Percentiles rank a stretch among this genome's conserved stretches.
Conservation (phyloP, 2,329 filamentous ascomycete species). For the Didymella arachidicola region DNA sequence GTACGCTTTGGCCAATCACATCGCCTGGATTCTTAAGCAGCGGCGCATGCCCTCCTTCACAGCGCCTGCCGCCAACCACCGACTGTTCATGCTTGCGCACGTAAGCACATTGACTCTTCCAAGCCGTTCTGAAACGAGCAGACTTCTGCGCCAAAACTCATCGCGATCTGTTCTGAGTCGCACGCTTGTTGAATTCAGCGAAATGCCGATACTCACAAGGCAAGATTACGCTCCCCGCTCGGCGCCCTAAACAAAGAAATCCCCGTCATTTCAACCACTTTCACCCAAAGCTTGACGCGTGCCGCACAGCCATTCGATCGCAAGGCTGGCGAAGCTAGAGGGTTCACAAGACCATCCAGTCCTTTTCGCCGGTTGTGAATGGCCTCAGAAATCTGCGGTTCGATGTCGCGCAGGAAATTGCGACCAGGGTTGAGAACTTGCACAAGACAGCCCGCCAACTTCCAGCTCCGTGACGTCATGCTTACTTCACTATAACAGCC, state of each 20-base stretch:
- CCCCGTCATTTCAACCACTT: not conserved
- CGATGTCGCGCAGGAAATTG: not conserved
- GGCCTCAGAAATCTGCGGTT: conserved; percentile 2
- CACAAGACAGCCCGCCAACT: conserved; percentile 2
- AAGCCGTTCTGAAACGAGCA: not conserved
- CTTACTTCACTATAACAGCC: conserved; percentile 10
- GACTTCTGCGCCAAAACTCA: not conserved
- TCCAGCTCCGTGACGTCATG: conserved; percentile 20
- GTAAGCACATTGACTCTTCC: not conserved
- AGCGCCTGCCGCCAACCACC: not conserved
- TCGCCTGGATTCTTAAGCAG: conserved; percentile 2
- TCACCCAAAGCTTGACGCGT: conserved; percentile 7
- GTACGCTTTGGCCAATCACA: conserved; percentile 6
- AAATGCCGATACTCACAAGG: not conserved
- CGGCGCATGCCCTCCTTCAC: not conserved
- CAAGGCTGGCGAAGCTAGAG: not conserved
- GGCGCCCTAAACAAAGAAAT: not conserved
- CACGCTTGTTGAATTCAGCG: not conserved
- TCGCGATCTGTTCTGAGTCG: not conserved
- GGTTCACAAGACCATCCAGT: conserved; percentile 3
- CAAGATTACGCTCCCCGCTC: not conserved
- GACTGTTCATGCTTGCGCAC: conserved; percentile 1
- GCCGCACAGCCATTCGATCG: not conserved
- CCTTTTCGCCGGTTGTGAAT: conserved; percentile 1
- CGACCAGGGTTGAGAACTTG: conserved; percentile 1